Percentiles rank a stretch among this genome's conserved stretches.
phyloP scores from a whole-genome alignment of 78 protist genomes.

The Dictyostelium firmibasis region DNA sequence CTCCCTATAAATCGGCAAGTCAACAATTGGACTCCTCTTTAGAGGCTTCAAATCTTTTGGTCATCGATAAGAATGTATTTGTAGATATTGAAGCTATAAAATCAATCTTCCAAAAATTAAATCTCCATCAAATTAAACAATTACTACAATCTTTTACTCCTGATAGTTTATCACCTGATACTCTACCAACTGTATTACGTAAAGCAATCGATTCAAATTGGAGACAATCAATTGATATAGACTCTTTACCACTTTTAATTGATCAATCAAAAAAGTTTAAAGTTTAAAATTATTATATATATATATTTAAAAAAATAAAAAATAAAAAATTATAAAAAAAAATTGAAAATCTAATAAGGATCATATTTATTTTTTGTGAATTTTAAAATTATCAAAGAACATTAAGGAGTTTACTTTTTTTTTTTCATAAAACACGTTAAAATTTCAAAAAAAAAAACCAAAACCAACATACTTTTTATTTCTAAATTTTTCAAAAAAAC shows the following conservation, averaged over 20 bases:
- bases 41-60: slow-evolving; percentile 74
- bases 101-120: slow-evolving; percentile 73
- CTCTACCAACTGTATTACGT: slow-evolving; percentile 36
- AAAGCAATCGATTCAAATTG: slow-evolving; percentile 44
- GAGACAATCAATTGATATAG: slow-evolving; percentile 35
- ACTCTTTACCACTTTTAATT: slow-evolving; percentile 25
- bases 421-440: no score
- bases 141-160: slow-evolving; percentile 63
- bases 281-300: neutral
- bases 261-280: slow-evolving; percentile 54
- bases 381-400: no score
- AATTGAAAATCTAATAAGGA: neutral
- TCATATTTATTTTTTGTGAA: neutral
- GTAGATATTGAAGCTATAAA: slow-evolving; percentile 76
- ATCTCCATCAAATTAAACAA: slow-evolving; percentile 67
- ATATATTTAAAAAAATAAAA: neutral
- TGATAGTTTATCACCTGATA: slow-evolving; percentile 78
- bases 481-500: no score
- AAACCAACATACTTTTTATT: no score
- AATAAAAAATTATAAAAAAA: neutral
- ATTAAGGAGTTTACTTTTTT: no score
- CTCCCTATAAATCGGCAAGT: slow-evolving; percentile 20
- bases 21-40: slow-evolving; percentile 70
- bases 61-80: slow-evolving; percentile 66
- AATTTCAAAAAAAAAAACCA: no score